These are phyloP conservation scores for Starmera pachycereana DNA, from an alignment of 805 yeast species.

Conservation along the genomic window DNA sequence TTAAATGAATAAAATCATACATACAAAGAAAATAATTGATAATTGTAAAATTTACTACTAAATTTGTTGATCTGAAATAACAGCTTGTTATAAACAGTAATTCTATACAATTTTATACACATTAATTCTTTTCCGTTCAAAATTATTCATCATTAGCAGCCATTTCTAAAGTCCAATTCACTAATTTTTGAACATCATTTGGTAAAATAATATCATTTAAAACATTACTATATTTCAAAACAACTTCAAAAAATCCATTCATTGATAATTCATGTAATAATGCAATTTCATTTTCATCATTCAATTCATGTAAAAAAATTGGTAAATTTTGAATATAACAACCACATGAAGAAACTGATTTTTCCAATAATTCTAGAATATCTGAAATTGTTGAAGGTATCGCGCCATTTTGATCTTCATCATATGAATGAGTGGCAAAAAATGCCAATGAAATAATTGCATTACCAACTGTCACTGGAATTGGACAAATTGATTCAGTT, in stretches of 20 bases:
- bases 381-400: slow-evolving; percentile 49
- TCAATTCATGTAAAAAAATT: slow-evolving; percentile 9
- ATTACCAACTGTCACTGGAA: slow-evolving; percentile 57
- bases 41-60: no score
- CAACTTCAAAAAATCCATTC: slow-evolving; percentile 53
- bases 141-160: slow-evolving; percentile 41
- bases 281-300: slow-evolving; percentile 34
- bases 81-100: no score
- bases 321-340: slow-evolving; percentile 31
- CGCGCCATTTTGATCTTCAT: slow-evolving; percentile 50
- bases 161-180: slow-evolving; percentile 63
- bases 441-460: slow-evolving; percentile 53
- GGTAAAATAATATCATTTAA: slow-evolving; percentile 55
- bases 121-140: slow-evolving; percentile 11
- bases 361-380: slow-evolving; percentile 47
- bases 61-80: no score
- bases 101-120: no score
- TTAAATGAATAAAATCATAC: slow-evolving; percentile 16
- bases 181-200: slow-evolving; percentile 54
- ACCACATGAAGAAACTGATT: slow-evolving; percentile 45
- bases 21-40: slow-evolving; percentile 6
- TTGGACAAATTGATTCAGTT: slow-evolving; percentile 49
- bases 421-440: slow-evolving; percentile 46
- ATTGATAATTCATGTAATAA: slow-evolving; percentile 55
- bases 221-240: slow-evolving; percentile 50